Conservation (phyloP, 352 stramenopile genomes). For the Blastocystis hominis region DNA sequence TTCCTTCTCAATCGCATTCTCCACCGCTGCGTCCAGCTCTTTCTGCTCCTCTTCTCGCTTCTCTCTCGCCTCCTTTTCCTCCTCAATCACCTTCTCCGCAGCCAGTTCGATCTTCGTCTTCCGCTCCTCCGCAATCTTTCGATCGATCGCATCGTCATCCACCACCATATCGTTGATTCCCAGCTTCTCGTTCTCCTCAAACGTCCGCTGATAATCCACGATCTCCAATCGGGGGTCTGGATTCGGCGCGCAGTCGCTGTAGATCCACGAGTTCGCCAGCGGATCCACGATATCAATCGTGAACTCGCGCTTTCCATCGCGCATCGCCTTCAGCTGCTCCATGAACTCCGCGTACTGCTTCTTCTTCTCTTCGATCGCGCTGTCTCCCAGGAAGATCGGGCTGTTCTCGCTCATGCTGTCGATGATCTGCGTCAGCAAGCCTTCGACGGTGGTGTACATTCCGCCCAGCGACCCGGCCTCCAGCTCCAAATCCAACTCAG, state of each 20-base stretch:
- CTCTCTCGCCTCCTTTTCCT: conserved; percentile 2
- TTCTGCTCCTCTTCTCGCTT: not conserved
- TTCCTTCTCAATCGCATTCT: not conserved
- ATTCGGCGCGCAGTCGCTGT: conserved; percentile 62
- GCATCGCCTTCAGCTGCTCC: conserved; percentile 61
- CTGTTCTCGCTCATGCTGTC: conserved; percentile 71
- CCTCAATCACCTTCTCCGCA: conserved; percentile 33
- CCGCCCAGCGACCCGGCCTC: conserved; percentile 75
- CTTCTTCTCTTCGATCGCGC: conserved; percentile 39
- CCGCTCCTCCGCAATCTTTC: not conserved
- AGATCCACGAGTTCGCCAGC: conserved; percentile 80
- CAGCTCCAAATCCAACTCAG: conserved; percentile 80
- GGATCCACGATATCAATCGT: conserved; percentile 78
- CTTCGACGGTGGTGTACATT: conserved; percentile 83
- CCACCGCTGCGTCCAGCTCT: not conserved
- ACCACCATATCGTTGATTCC: conserved; percentile 83
- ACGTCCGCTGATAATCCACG: conserved; percentile 74
- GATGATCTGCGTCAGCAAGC: conserved; percentile 74
- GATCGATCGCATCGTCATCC: conserved; percentile 67
- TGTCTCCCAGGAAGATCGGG: conserved; percentile 72
- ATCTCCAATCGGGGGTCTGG: conserved; percentile 60
- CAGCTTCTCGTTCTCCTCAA: conserved; percentile 80
- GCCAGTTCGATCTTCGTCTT: conserved; percentile 22
- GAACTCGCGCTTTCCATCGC: conserved; percentile 70
- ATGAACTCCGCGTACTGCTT: conserved; percentile 62